Evolutionary conservation across 257 asterid species (phyloP).

Genomic region (Solanum arcanum): DNA sequence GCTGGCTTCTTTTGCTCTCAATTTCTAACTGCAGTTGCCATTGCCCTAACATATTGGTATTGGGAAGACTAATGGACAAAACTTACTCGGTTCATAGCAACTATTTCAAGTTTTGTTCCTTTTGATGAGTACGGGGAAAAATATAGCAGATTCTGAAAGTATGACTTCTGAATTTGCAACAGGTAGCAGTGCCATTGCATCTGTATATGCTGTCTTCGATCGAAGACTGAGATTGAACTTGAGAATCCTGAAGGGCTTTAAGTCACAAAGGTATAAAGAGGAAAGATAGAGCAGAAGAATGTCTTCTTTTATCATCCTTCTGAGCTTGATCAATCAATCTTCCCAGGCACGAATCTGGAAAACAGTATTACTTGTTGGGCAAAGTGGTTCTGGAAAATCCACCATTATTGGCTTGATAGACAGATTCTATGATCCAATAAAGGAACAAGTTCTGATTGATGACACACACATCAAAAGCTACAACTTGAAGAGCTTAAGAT

Average conservation of each 20-base stretch:
- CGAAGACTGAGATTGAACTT: conserved; percentile 43
- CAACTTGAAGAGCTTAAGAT: conserved; percentile 44
- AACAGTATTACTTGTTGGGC: conserved; percentile 57
- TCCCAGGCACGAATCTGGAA: conserved; percentile 46
- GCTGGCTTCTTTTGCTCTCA: conserved; percentile 39
- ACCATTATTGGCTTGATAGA: conserved; percentile 49
- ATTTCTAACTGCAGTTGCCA: conserved; percentile 30
- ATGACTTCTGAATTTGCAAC: conserved; percentile 56
- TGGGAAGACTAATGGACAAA: conserved; percentile 62
- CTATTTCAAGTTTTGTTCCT: conserved; percentile 49
- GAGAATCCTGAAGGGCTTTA: conserved; percentile 15
- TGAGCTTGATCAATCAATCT: conserved; percentile 51
- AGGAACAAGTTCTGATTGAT: conserved; percentile 45
- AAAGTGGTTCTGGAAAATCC: conserved; percentile 68
- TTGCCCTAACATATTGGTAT: conserved; percentile 60
- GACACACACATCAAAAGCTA: conserved; percentile 36
- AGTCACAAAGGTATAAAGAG: conserved; percentile 17
- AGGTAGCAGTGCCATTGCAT: conserved; percentile 42
- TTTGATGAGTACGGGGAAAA: conserved; percentile 68
- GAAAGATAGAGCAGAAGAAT: conserved; percentile 29
- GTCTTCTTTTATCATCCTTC: conserved; percentile 52
- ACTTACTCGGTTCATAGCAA: conserved; percentile 31
- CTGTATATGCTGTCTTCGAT: conserved; percentile 40
- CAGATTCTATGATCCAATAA: conserved; percentile 53
- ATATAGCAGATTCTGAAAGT: conserved; percentile 70